These are phyloP conservation scores for Chrysoporthe cubensis DNA, from an alignment of 2,329 filamentous ascomycete genomes.

Conservation along the genomic window DNA sequence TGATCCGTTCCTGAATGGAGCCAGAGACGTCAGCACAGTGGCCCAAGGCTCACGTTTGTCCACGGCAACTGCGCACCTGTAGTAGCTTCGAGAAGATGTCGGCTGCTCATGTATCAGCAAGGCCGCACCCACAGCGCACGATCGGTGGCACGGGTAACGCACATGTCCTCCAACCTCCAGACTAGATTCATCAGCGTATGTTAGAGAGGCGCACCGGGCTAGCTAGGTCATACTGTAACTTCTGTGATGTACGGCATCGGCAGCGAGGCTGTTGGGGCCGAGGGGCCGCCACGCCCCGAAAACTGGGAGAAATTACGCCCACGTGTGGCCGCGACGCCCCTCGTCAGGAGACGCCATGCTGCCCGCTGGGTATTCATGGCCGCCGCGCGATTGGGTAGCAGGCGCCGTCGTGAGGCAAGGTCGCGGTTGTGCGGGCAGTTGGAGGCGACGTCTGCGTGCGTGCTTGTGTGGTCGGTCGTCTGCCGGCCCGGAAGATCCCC, in stretches of 20 bases:
- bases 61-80: conserved; percentile 55
- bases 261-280: conserved; percentile 44
- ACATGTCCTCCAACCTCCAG: conserved; percentile 80
- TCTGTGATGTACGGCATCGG: conserved; percentile 65
- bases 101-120: conserved; percentile 52
- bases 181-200: conserved; percentile 51
- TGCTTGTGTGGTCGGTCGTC: neutral
- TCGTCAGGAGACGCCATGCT: conserved; percentile 39
- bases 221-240: conserved; percentile 48
- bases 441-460: conserved; percentile 23
- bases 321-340: conserved; percentile 40
- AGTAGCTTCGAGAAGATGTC: conserved; percentile 83
- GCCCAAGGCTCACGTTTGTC: conserved; percentile 32
- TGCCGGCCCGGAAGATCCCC: conserved; percentile 10
- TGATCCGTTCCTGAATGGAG: conserved; percentile 75
- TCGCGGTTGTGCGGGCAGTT: neutral
- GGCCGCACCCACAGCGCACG: conserved; percentile 9
- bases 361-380: conserved; percentile 44
- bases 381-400: neutral
- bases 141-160: conserved; percentile 41
- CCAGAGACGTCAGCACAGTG: conserved; percentile 26
- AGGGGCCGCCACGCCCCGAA: conserved; percentile 37
- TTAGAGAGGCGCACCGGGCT: conserved; percentile 7
- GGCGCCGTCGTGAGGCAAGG: conserved; percentile 10
- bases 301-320: conserved; percentile 50